Evolutionary conservation across 139 green algal genomes (phyloP), one percentile per base, ranked within the genome.

Genomic region (Picochlorum sp.): DNA sequence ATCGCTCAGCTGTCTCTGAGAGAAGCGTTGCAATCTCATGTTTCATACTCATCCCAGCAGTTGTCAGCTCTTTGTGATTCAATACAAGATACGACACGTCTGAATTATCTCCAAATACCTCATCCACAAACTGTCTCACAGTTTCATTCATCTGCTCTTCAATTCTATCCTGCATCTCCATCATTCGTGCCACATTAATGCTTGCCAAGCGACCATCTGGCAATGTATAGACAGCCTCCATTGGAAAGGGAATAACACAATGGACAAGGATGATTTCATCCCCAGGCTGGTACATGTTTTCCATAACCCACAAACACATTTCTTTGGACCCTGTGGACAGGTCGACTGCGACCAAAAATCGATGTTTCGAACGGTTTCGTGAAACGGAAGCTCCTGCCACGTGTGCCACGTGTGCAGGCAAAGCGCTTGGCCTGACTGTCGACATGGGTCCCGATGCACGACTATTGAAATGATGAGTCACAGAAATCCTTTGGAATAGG

Each of bases 161-260:
- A 76, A 18, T 7, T 55, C 60, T 41, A 38, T 76, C 61, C 50
- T 76, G 50, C 18, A 20, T 45, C 20, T 60, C 6, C 45, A 76
- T 63, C 62, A 76, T 34, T 10, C 14, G 11, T 20, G 67, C 63
- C 24, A 76, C 30, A 28, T 76, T 59, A 3, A 76, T 20, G 44
- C 58, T 26, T 3, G 63, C 70, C 44, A 76, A 49, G 14, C 63
- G 28, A 11, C 63, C 63, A 28, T 76, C 69, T 11, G 69, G 69
- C 21, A 68, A 18, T 3, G 56, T 54, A 24, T 68, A 72, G 3
- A 76, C n/a, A 8, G 21, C 23, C 23, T 28, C 18, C 50, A 54
- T 23, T 1, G 62, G 62, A 37, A 71, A 54, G 51, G 59, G 44
- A 24, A 63, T 55, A 9, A 76, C 54, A 57, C 63, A 72, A 49